Base-by-base conservation (phyloP, 2,329 filamentous ascomycete species). In the Penicillium nordicum region DNA sequence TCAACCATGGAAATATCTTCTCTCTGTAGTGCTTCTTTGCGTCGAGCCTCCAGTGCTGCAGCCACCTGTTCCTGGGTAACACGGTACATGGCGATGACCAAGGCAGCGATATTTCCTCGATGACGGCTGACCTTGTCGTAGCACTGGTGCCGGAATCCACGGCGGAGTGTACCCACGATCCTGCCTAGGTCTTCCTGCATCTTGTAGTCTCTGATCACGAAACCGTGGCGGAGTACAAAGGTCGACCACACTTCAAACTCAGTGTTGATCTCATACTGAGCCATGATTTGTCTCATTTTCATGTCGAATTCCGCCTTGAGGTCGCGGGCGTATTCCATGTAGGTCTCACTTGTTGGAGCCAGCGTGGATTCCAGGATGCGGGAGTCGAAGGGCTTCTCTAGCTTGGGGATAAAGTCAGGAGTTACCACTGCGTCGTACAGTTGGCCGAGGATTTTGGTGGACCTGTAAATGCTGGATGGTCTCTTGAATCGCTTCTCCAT, bases 181-280 rank as follows among this genome's bases (percentile, higher is more conserved):
- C 80, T 79, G 0, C 88, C 89, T 32, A 97, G 84, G 16, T 89
- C 88, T 72, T 99, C 93, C 47, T 92, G 87, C 46, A 92, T 84
- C 67, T 94, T 96, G 77, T 95, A 97, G 61, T 94, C 90, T 9
- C 81, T 84, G 34, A 84, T 85, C 27, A 90, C 82, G 0, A 84
- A 81, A 9, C 89, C 88, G 67, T 88, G 90, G 1, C 83, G 82
- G 56, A 97, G 79, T 2, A 92, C 84, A 71, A 97, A 97, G 0
- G 90, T 87, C 0, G 91, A 88, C 86, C 88, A 97, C 11, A 96
- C 83, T 72, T 99, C 94, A 63, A 96, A 97, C 67, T 99, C 94
- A 0, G 89, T 96, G 18, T 78, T 76, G 54, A 97, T 88, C 42
- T 88, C 88, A 63, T 92, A 85, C 66, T 96, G 92, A 1, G 86